Evolutionary conservation across 306 rosid species (phyloP), one percentile per base, ranked within the genome.

Genomic region (Cucurbita argyrosperma): DNA sequence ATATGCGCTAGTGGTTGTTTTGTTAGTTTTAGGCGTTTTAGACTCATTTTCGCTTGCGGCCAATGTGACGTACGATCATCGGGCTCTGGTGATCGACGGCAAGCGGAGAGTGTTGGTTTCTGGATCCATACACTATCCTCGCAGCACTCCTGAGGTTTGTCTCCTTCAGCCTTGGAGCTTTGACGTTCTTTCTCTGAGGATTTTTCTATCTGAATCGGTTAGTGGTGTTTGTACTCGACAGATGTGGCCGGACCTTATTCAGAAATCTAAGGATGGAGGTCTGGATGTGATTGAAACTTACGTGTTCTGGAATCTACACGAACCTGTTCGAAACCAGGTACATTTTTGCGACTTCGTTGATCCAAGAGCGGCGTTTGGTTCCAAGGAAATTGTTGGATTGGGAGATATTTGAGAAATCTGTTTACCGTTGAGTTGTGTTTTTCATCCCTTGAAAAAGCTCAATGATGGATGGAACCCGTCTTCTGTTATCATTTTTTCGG

Each of bases 171-270:
- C 23, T 71, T 8, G 40, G 11, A 15, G 61, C 47, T 57, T 64
- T 5, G 23, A 49, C 65, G 65, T 50, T 47, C 16, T 50, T 13
- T 13, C 30, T 67, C 13, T 42, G 30, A 21, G 64, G 6, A 43
- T 39, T 61, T 39, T 19, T 19, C 5, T 10, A 5, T 67, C 54
- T 79, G 68, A 42, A 65, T 76, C 11, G 53, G 57, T 77, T 76
- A 60, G 13, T 40, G 67, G 46, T 75, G 21, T 79, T 65, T 80
- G 78, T 42, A 74, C 19, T 43, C 67, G 79, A 74, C 72, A 94
- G 98, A 94, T 94, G 95, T 94, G 98, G 98, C 96, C 98, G 79
- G 96, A 84, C 82, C 87, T 94, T 58, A 85, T 94, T 71, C 85
- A 86, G 88, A 90, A 90, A 80, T 84, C 98, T 62, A 90, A 90